Base-by-base conservation (phyloP, 164 flowering plant species). In the Berberis thunbergii region DNA sequence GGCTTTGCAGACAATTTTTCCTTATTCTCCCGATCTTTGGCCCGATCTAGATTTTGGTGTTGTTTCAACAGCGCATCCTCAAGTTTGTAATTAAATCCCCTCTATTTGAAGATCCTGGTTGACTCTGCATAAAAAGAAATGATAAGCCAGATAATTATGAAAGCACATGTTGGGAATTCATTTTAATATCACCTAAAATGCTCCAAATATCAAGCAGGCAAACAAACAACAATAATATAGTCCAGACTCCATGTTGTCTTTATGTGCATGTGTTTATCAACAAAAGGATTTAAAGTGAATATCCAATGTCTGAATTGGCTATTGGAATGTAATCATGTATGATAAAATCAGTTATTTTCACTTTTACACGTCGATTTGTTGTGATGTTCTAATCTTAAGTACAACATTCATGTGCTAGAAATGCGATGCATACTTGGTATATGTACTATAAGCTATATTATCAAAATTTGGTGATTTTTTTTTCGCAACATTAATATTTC, bases 41-140 rank as follows among this genome's bases (percentile, higher is more conserved):
- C 93, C 79, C 9, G 95, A 83, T 75, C 73, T 71, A 69, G 76
- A 64, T 69, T 77, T 7, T 81, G 43, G 5, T 89, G 74, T 65
- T 86, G 93, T 69, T 72, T 77, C 54, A 74, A 64, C 57, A 94
- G 68, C 38, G 96, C 95, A 77, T 87, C 88, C 74, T 84, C 86
- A 63, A 94, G 7, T 86, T 90, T 49, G 74, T 55, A 62, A 94
- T 72, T 67, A 90, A 74, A 75, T 81, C 81, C 39, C 79, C 84
- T 64, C 59, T 49, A 62, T 50, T 52, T 12, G 75, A 66, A 60
- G 41, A 53, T 10, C 49, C 75, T 72, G 55, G 40, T 44, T 49
- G 70, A 64, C 58, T 79, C 96, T 84, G 58, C 58, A 55, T 5
- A 1, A 38, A 26, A 5, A 2, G 4, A 2, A 53, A 53, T 53